These are phyloP conservation scores for Dactylellina cionopaga DNA, from an alignment of 2,329 filamentous ascomycete species.

Conservation along the genomic window DNA sequence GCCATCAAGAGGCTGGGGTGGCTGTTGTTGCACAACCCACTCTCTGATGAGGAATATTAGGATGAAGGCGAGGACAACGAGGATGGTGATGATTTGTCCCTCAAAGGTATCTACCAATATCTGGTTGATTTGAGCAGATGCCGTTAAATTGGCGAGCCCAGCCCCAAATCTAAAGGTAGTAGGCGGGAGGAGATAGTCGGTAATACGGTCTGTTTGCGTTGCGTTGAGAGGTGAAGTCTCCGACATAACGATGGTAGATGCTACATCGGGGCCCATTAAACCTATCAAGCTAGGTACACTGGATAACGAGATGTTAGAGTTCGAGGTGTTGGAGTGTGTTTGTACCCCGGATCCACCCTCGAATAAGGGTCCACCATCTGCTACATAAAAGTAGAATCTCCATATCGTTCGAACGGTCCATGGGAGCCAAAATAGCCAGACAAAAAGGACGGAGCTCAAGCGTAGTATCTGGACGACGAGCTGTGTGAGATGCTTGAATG, in stretches of 20 bases:
- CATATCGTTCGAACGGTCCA: slow-evolving; percentile 91
- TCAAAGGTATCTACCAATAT: slow-evolving; percentile 84
- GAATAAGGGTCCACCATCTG: slow-evolving; percentile 72
- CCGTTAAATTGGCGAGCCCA: slow-evolving; percentile 67
- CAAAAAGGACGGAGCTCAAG: slow-evolving; percentile 78
- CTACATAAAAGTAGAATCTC: slow-evolving; percentile 94
- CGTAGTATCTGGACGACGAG: slow-evolving; percentile 82
- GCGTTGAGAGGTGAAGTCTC: slow-evolving; percentile 11
- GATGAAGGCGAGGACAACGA: slow-evolving; percentile 93
- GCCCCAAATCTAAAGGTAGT: slow-evolving; percentile 38
- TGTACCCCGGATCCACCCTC: slow-evolving; percentile 10
- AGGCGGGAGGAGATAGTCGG: slow-evolving; percentile 36
- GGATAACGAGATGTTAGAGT: slow-evolving; percentile 28
- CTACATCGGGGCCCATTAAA: slow-evolving; percentile 35
- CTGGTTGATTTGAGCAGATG: slow-evolving; percentile 77
- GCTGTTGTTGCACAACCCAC: slow-evolving; percentile 98
- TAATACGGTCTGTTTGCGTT: slow-evolving; percentile 21
- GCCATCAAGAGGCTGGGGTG: slow-evolving; percentile 69
- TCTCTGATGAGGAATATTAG: slow-evolving; percentile 95
- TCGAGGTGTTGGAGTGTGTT: slow-evolving; percentile 19
- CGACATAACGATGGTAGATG: slow-evolving; percentile 19
- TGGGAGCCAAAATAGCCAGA: slow-evolving; percentile 90
- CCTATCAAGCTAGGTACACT: slow-evolving; percentile 26
- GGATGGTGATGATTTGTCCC: slow-evolving; percentile 89
- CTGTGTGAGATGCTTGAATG: slow-evolving; percentile 75